Base-by-base conservation (phyloP, 2,329 filamentous ascomycete species). In the Cylindrodendrum hubeiense region DNA sequence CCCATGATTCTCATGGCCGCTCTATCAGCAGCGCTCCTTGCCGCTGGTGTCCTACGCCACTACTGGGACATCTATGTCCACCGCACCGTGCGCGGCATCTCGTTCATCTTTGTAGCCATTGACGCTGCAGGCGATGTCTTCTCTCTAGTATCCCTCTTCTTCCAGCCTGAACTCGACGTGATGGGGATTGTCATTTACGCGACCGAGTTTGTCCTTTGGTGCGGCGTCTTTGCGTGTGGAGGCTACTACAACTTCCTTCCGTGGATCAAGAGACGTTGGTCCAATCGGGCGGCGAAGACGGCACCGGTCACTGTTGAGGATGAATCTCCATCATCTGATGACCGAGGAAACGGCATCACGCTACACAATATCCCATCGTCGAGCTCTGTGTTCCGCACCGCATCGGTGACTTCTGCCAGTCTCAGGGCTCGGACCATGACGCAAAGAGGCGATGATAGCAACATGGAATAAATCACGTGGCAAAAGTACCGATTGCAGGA, bases 41-140 rank as follows among this genome's bases (percentile, higher is more conserved):
- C 88, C 1, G 84, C 88, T 1, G 91, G 91, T 0, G 91, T 93
- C 0, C 78, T 92, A 8, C 80, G 87, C 2, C 90, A 93, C 74
- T 93, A 93, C 71, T 87, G 86, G 81, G 90, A 93, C 67, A 92
- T 93, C 22, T 92, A 87, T 71, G 74, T 83, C 2, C 86, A 91
- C 68, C 84, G 87, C 7, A 91, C 90, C 0, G 90, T 92, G 2
- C 83, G 89, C 15, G 90, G 91, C 8, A 92, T 93, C 41, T 92
- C 90, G 1, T 93, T 93, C 76, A 80, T 92, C 3, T 93, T 93
- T 68, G 90, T 92, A 0, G 88, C 82, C 2, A 90, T 93, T 46
- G 91, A 93, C 77, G 91, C 90, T 0, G 82, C 88, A 0, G 91
- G 91, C 0, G 91, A 93, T 75, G 75, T 93, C 4, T 90, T 90